These are phyloP conservation scores for Pogostemon cablin DNA, from an alignment of 257 asterid species.

Conservation along the genomic window DNA sequence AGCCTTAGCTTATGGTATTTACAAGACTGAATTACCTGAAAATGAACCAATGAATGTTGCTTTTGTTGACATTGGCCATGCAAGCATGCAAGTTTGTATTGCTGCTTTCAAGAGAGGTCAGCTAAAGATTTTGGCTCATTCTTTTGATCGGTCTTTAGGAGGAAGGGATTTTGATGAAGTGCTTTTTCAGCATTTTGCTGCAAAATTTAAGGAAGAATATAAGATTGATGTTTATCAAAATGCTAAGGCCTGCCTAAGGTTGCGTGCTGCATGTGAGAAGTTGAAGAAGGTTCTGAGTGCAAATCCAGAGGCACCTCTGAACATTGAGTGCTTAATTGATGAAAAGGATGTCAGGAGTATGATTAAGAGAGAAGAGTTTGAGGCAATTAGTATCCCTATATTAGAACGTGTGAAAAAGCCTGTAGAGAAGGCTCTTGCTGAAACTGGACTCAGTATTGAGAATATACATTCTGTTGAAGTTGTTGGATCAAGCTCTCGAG, in stretches of 20 bases:
- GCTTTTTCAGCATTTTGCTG: slow-evolving; percentile 80
- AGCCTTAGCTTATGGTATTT: slow-evolving; percentile 91
- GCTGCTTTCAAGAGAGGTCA: slow-evolving; percentile 89
- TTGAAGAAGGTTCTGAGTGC: slow-evolving; percentile 85
- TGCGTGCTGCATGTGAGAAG: slow-evolving; percentile 84
- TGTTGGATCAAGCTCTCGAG: slow-evolving; percentile 86
- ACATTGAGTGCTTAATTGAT: slow-evolving; percentile 86
- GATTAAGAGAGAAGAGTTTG: slow-evolving; percentile 86
- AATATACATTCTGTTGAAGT: slow-evolving; percentile 74
- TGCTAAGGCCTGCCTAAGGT: slow-evolving; percentile 82
- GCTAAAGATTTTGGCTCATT: slow-evolving; percentile 74
- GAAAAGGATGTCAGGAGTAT: slow-evolving; percentile 83
- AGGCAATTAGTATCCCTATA: slow-evolving; percentile 75
- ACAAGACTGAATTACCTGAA: slow-evolving; percentile 87
- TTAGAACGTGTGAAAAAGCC: slow-evolving; percentile 84
- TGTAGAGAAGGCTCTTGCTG: slow-evolving; percentile 75
- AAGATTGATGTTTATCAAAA: slow-evolving; percentile 83
- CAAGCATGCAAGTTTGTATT: slow-evolving; percentile 85
- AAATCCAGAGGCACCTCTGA: slow-evolving; percentile 81
- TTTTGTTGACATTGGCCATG: slow-evolving; percentile 80
- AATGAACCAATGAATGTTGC: slow-evolving; percentile 73
- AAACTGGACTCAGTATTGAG: slow-evolving; percentile 67
- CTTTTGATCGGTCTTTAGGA: slow-evolving; percentile 79
- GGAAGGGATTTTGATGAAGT: slow-evolving; percentile 94
- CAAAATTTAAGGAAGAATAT: slow-evolving; percentile 81